Percentiles rank a stretch among this genome's conserved stretches.
Evolutionary conservation across 805 yeast species (phyloP).

Genomic region (Ogataea neopini): DNA sequence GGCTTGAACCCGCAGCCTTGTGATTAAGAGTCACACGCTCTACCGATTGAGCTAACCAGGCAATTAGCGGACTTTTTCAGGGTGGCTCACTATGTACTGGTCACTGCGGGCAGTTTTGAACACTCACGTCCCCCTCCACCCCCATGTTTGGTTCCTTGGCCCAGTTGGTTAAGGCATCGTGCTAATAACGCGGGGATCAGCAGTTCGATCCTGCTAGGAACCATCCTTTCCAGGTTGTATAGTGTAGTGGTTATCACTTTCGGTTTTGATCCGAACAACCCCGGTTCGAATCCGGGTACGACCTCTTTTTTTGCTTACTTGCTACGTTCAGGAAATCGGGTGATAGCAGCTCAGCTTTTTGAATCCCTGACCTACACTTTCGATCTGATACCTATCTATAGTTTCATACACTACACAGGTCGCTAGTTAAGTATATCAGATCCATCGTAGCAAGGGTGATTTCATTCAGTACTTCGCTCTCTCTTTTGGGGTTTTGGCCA

Average conservation of each 20-base stretch:
- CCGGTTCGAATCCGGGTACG: slow-evolving; percentile 87
- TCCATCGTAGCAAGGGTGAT: slow-evolving; percentile 13
- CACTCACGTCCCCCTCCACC: too few relatives aligned
- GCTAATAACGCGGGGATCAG: slow-evolving; percentile 60
- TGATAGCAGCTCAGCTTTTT: too few relatives aligned
- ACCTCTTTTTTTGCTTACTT: slow-evolving; percentile 34
- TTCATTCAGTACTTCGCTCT: not conserved
- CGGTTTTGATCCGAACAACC: slow-evolving; percentile 81
- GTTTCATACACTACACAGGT: too few relatives aligned
- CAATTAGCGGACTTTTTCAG: too few relatives aligned
- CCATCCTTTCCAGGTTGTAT: slow-evolving; percentile 48
- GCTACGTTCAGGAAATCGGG: too few relatives aligned
- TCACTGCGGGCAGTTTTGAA: too few relatives aligned
- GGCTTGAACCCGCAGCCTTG: too few relatives aligned
- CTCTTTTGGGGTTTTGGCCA: not conserved
- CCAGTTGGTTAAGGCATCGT: slow-evolving; percentile 47
- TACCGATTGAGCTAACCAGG: too few relatives aligned
- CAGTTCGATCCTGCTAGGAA: slow-evolving; percentile 89
- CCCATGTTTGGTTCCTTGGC: slow-evolving; percentile 43
- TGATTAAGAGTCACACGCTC: too few relatives aligned
- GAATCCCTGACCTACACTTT: too few relatives aligned
- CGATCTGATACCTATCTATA: too few relatives aligned
- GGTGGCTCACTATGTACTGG: too few relatives aligned
- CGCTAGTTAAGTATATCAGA: not conserved
- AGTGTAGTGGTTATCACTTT: slow-evolving; percentile 82